These are phyloP conservation scores for Trapa incisa DNA, from an alignment of 345 rosid species.

Conservation along the genomic window DNA sequence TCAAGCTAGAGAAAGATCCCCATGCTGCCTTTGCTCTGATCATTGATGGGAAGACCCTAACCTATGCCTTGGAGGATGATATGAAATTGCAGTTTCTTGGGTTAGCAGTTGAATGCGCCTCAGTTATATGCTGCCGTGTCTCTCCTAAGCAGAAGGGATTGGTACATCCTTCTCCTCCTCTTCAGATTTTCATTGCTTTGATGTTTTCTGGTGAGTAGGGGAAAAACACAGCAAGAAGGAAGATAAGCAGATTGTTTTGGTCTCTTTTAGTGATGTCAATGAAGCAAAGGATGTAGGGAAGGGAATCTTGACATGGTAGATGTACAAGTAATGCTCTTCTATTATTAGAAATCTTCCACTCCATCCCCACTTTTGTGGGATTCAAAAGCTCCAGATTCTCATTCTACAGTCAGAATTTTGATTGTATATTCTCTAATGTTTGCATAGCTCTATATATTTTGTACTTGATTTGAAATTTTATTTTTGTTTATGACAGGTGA, in stretches of 20 bases:
- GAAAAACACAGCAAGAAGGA: too few relatives aligned
- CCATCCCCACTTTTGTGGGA: too few relatives aligned
- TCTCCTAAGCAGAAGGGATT: conserved; percentile 71
- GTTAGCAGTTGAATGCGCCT: conserved; percentile 67
- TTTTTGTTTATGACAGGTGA: conserved; percentile 27
- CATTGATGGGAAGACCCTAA: conserved; percentile 62
- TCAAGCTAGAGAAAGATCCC: conserved; percentile 30
- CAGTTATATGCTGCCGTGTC: conserved; percentile 78
- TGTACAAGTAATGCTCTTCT: neutral
- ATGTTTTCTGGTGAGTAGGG: neutral
- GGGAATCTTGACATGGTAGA: neutral
- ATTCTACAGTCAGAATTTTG: too few relatives aligned
- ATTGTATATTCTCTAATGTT: neutral
- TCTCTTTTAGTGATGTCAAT: neutral
- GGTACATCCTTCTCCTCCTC: conserved; percentile 22
- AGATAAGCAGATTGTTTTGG: neutral
- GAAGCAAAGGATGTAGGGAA: neutral
- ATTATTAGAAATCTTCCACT: too few relatives aligned
- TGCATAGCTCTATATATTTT: neutral
- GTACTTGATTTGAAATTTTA: neutral
- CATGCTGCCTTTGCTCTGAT: conserved; percentile 54
- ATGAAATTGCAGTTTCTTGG: conserved; percentile 51
- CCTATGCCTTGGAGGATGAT: conserved; percentile 40
- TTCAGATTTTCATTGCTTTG: neutral
- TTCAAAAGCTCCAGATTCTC: neutral